Base-by-base conservation (phyloP, 2,329 filamentous ascomycete genomes). In the Aplosporella prunicola region DNA sequence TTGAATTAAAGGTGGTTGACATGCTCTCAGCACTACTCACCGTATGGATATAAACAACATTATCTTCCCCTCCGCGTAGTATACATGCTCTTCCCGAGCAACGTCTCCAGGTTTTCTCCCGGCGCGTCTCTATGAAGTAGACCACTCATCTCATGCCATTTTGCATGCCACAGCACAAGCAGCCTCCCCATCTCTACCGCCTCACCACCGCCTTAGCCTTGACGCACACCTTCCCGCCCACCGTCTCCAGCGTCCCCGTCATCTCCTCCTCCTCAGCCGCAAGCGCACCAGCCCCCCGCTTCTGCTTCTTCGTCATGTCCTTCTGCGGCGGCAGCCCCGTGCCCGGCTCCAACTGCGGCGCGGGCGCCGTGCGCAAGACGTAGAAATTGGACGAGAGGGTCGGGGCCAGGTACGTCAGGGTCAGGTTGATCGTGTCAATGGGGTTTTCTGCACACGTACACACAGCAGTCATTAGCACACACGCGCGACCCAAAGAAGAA, bases 381-480 rank as follows among this genome's bases (percentile, higher is more conserved):
- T 83, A 84, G 54, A 81, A 82, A 25, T 66, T 62, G 36, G 72
- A 70, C 25, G 74, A 71, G 23, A 67, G 56, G 6, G 77, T 75
- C 1, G 76, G 77, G 40, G 67, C 69, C 28, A 71, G 66, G 55
- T 86, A 88, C 36, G 69, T 67, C 32, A 87, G 52, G 27, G 57
- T 62, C 40, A 69, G 42, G 9, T 61, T 55, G 13, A 28, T 18
- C 5, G 38, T 31, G 8, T 32, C 17, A 51, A 53, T 3, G 63
- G 62, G 27, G 43, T 45, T 35, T 26, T 24, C 10, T 15, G 22
- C 14, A n/a, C n/a, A n/a, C n/a, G n/a, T n/a, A n/a, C n/a, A n/a
- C n/a, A 25, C 9, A 25, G 9, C 39, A 35, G 39, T 30, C 23
- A 31, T n/a, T 11, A 7, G 10, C 14, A 8, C 27, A 23, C 25